Evolutionary conservation across 2,329 filamentous ascomycete species (phyloP), one percentile per base, ranked within the genome.

Genomic region (Phoma sp.): DNA sequence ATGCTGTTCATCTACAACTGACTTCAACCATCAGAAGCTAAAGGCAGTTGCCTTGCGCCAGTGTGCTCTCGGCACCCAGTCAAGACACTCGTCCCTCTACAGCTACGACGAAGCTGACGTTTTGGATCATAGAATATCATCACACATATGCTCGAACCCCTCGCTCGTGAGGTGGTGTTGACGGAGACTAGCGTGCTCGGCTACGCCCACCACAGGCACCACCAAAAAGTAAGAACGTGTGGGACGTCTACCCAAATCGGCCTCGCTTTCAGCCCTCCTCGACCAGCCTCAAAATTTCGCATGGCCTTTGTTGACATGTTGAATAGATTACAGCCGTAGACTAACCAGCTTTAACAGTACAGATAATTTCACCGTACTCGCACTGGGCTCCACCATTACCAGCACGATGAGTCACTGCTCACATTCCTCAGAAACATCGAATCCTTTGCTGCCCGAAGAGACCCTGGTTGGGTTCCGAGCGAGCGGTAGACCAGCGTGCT

Each of bases 401-500:
- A 61, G 31, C 38, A 45, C 27, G 38, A 55, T 68, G 64, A 68
- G 57, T 68, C 65, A 68, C 61, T 57, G 49, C 47, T 45, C 52
- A 51, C 46, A 46, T 46, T 55, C 40, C 47, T 56, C 25, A 40
- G 33, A 51, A 51, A 37, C 15, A 21, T 43, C 41, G 43, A 50
- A 47, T 51, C 51, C 53, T 61, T 67, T 59, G 65, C 64, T 63
- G 65, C 65, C 65, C 64, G 61, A 68, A 58, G 37, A 15, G 29
- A 37, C 43, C 56, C 51, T 65, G 52, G 62, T 68, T 67, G 65
- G 65, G 63, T 65, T 64, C 64, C 65, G 40, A 46, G 31, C 47
- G 50, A 50, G 48, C 38, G 61, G 61, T 54, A 49, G 37, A 6
- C 47, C 41, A 43, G 45, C 50, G 57, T 60, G 61, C 57, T 62